These are phyloP conservation scores for Pseudogymnoascus sp. DNA, from an alignment of 2,329 filamentous ascomycete species.

Conservation along the genomic window DNA sequence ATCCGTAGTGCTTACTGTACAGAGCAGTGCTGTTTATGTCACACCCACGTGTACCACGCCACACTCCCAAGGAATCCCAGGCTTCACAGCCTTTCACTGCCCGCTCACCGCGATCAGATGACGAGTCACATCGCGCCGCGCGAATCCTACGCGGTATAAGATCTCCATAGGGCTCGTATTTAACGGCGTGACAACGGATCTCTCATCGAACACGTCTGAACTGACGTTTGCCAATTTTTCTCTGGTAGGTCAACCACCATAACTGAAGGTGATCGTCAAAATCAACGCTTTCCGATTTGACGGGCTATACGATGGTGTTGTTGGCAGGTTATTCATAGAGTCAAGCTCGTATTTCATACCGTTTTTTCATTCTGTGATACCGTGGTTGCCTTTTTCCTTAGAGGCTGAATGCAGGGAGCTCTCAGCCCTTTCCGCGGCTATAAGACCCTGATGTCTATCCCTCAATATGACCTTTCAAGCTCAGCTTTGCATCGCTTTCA, in stretches of 20 bases:
- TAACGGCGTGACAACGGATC: not conserved
- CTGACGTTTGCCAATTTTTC: not conserved
- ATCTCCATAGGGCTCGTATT: conserved; percentile 6
- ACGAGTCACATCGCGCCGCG: not conserved
- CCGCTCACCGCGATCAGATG: not conserved
- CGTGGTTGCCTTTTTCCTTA: not conserved
- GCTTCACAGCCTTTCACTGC: not conserved
- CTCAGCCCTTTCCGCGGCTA: conserved; percentile 1
- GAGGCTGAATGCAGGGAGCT: not conserved
- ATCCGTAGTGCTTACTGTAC: not conserved
- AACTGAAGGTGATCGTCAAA: not conserved
- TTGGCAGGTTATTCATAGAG: conserved; percentile 9
- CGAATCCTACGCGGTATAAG: conserved; percentile 7
- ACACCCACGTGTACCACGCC: not conserved
- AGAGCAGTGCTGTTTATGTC: not conserved
- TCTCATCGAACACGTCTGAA: not conserved
- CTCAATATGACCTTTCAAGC: not conserved
- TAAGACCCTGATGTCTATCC: conserved; percentile 1
- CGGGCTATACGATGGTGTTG: not conserved
- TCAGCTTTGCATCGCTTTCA: not conserved
- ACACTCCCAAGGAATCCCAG: not conserved
- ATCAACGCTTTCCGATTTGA: conserved; percentile 1
- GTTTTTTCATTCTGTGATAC: not conserved
- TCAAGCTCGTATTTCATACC: conserved; percentile 5
- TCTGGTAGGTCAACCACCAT: conserved; percentile 1